These are phyloP conservation scores for Botrytis medusae DNA, from an alignment of 2,329 filamentous ascomycete genomes.

Conservation along the genomic window DNA sequence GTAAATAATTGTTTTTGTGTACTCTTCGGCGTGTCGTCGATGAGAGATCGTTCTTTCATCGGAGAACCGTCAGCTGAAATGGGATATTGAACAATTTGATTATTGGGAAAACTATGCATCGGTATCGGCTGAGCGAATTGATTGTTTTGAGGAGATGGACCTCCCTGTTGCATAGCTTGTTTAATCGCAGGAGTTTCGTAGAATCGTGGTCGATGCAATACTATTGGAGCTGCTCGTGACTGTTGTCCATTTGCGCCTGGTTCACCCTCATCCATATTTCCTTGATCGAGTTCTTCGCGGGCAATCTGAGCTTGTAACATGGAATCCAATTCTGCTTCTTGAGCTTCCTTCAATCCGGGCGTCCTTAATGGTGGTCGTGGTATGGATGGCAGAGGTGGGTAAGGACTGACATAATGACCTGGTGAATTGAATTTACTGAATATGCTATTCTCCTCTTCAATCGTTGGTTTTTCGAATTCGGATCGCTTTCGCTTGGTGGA, in stretches of 20 bases:
- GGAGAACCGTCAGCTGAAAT: neutral
- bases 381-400: constrained; percentile 20
- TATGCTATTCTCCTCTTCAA: constrained; percentile 1
- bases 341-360: constrained; percentile 2
- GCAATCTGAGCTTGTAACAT: constrained; percentile 31
- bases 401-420: constrained; percentile 24
- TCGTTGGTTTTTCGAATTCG: neutral
- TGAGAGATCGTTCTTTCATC: constrained; percentile 18
- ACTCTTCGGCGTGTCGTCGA: constrained; percentile 29
- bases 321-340: constrained; percentile 27
- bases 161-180: neutral
- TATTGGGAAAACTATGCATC: neutral
- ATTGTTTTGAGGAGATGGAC: neutral
- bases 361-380: constrained; percentile 16
- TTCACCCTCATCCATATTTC: constrained; percentile 14
- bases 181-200: constrained; percentile 1
- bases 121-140: neutral
- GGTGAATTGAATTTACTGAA: constrained; percentile 16
- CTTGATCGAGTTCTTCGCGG: constrained; percentile 24
- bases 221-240: neutral
- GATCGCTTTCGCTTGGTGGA: constrained; percentile 20
- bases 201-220: constrained; percentile 14
- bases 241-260: neutral
- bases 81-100: neutral
- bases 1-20: constrained; percentile 33